Percentiles rank a stretch among this genome's conserved stretches.
Evolutionary conservation across 441 rosid species (phyloP).

Genomic region (Syzygium syzygioides): DNA sequence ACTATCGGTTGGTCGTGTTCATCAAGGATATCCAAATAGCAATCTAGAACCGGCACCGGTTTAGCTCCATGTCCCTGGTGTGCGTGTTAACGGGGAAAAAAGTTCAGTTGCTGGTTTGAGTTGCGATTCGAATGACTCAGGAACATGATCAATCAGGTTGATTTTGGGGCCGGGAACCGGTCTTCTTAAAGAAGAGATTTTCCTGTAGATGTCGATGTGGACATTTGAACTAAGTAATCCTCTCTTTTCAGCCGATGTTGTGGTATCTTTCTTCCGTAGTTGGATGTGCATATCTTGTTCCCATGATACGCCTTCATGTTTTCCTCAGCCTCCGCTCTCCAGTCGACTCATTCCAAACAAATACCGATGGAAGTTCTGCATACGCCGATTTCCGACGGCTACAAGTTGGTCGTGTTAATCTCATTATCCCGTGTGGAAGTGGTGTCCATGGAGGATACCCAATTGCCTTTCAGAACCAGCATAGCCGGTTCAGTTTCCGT

Average conservation of each 20-base stretch:
- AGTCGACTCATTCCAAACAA: background rate
- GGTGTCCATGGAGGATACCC: background rate
- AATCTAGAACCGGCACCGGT: background rate
- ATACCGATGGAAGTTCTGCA: background rate
- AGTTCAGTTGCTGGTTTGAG: background rate
- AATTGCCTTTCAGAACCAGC: background rate
- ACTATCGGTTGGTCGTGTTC: background rate
- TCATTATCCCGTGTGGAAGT: background rate
- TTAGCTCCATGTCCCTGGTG: background rate
- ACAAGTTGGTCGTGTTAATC: background rate
- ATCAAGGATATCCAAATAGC: background rate
- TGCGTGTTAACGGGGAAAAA: background rate
- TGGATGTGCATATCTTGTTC: background rate
- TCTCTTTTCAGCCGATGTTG: too few relatives aligned
- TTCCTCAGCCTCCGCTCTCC: background rate
- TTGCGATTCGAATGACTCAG: background rate
- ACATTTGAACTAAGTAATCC: background rate
- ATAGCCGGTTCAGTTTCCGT: background rate
- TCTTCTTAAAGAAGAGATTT: background rate
- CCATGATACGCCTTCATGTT: background rate
- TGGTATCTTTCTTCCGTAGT: background rate
- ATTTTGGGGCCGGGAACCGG: background rate
- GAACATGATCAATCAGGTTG: background rate
- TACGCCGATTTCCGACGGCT: background rate
- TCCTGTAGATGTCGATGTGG: background rate